Base-by-base conservation (phyloP, 352 stramenopile genomes). In the Synura sp. region DNA sequence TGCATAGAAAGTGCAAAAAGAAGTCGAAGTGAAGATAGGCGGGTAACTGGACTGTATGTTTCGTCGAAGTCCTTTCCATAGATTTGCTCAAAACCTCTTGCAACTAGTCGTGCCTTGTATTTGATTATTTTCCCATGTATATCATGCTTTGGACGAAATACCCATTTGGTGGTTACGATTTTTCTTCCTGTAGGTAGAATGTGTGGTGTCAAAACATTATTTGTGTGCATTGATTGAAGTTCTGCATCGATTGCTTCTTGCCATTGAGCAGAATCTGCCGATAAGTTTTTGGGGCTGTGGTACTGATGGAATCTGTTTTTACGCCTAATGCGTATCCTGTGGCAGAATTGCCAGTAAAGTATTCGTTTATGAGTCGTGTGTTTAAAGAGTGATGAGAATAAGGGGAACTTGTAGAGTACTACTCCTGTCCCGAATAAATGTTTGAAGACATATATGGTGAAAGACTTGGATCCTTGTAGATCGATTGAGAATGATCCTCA, bases 131-230 rank as follows among this genome's bases (percentile, higher is more conserved):
- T 81, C 0, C 77, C 82, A 38, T 85, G 57, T 25, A 63, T 73
- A 17, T 86, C 83, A 15, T 69, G 77, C 71, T 84, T 85, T 53
- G 84, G 84, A 60, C 85, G 84, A 80, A 87, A 86, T 0, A 85
- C 75, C 77, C 76, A 87, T 63, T 85, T 49, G 33, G 55, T 69
- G 0, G 53, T 70, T 2, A 83, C 69, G 9, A 71, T 19, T 42
- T 81, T 84, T 7, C 35, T 25, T n/a, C 77, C 79, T 19, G 1
- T 14, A 12, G 79, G 76, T n/a, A n/a, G n/a, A n/a, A n/a, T n/a
- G n/a, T n/a, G 15, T 74, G 27, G 7, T 17, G 7, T 7, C 7
- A 44, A 44, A 17, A 44, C 17, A 17, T 44, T 17, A 17, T 17
- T 7, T 17, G 7, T 17, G 38, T 44, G 17, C 7, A 44, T 17